These are phyloP conservation scores for Acmispon strigosus DNA, from an alignment of 306 rosid species.

Conservation along the genomic window DNA sequence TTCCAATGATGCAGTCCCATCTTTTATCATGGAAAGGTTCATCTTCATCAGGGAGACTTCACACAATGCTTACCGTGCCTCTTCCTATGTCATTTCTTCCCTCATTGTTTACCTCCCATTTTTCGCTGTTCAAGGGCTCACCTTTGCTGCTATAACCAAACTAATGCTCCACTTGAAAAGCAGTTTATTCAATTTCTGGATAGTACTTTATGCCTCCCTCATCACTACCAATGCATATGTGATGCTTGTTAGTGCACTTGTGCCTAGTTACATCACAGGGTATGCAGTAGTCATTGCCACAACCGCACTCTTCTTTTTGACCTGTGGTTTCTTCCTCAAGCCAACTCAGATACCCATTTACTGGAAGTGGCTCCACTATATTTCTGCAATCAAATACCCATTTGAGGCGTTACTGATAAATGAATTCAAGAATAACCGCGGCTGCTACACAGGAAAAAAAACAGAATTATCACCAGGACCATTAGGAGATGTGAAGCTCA, in stretches of 20 bases:
- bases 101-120: constrained; percentile 83
- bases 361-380: constrained; percentile 86
- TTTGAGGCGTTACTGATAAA: constrained; percentile 75
- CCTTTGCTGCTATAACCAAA: constrained; percentile 73
- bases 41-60: constrained; percentile 86
- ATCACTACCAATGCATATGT: constrained; percentile 83
- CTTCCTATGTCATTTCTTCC: constrained; percentile 74
- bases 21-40: constrained; percentile 79
- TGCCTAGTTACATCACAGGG: constrained; percentile 88
- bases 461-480: constrained; percentile 67
- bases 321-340: constrained; percentile 82
- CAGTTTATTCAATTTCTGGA: constrained; percentile 50
- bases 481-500: constrained; percentile 38
- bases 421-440: constrained; percentile 53
- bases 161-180: constrained; percentile 43
- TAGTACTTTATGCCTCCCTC: constrained; percentile 68
- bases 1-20: constrained; percentile 91
- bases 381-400: constrained; percentile 87
- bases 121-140: constrained; percentile 77
- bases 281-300: constrained; percentile 91
- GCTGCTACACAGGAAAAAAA: constrained; percentile 48
- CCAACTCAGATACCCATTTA: constrained; percentile 43
- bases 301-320: constrained; percentile 85
- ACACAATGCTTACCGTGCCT: constrained; percentile 85
- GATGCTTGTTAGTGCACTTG: constrained; percentile 88